Evolutionary conservation across 2,329 filamentous ascomycete genomes (phyloP).

Genomic region (Raffaelea ambrosiae): DNA sequence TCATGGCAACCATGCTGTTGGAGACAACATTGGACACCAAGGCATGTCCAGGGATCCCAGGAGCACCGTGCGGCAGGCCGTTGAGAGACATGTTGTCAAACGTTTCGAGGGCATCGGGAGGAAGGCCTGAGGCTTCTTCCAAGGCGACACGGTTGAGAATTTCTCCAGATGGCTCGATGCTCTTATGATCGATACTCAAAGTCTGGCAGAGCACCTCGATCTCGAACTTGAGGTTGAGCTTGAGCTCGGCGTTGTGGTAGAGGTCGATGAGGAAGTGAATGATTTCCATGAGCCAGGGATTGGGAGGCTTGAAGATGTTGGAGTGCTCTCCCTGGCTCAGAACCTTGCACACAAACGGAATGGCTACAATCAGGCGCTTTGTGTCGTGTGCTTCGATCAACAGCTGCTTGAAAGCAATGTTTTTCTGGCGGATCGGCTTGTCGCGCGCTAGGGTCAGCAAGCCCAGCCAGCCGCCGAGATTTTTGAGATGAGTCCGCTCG

Average conservation of each 20-base stretch:
- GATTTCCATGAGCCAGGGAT: conserved; percentile 97
- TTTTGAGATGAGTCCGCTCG: conserved; percentile 84
- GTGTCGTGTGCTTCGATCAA: conserved; percentile 90
- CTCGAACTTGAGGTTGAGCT: conserved; percentile 96
- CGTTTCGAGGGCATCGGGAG: conserved; percentile 63
- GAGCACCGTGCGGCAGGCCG: conserved; percentile 53
- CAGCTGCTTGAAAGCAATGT: conserved; percentile 94
- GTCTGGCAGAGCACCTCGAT: conserved; percentile 97
- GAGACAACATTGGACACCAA: conserved; percentile 74
- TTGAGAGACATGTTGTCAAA: conserved; percentile 80
- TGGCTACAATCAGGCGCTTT: conserved; percentile 82
- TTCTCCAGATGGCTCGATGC: conserved; percentile 76
- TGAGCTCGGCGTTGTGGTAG: conserved; percentile 86
- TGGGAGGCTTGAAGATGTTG: conserved; percentile 85
- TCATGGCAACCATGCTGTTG: conserved; percentile 63
- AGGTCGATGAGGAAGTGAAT: conserved; percentile 84
- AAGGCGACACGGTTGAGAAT: conserved; percentile 67
- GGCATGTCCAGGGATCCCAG: conserved; percentile 26
- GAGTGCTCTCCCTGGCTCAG: conserved; percentile 77
- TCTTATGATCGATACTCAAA: conserved; percentile 83
- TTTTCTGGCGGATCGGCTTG: conserved; percentile 90
- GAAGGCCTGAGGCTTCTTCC: conserved; percentile 52
- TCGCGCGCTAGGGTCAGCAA: conserved; percentile 87
- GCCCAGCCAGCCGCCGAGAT: conserved; percentile 87
- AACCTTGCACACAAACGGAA: conserved; percentile 97